Conservation (phyloP, 164 flowering plant genomes). For the Warburgia ugandensis region DNA sequence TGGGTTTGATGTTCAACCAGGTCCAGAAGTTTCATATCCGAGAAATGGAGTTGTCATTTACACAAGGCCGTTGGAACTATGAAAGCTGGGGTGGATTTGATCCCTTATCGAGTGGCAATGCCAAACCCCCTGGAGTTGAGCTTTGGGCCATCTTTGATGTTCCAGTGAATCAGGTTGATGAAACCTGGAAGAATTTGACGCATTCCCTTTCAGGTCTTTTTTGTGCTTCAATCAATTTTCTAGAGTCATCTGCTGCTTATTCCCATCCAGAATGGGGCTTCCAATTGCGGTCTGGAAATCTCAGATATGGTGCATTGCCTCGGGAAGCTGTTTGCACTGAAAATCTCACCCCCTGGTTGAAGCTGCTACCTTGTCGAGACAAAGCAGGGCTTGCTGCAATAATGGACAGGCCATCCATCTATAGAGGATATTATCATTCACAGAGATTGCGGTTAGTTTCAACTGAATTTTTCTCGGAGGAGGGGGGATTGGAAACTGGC, state of each 20-base stretch:
- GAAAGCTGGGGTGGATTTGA: slow-evolving; percentile 95
- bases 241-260: slow-evolving; percentile 75
- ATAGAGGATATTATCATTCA: slow-evolving; percentile 88
- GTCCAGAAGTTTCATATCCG: slow-evolving; percentile 65
- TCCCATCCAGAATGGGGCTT: slow-evolving; percentile 72
- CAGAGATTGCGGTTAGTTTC: slow-evolving; percentile 65
- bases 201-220: slow-evolving; percentile 94
- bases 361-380: slow-evolving; percentile 96
- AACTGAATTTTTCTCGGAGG: slow-evolving; percentile 29
- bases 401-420: slow-evolving; percentile 85
- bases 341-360: slow-evolving; percentile 96
- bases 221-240: slow-evolving; percentile 91
- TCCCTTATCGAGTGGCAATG: slow-evolving; percentile 70
- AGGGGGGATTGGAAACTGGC: slow-evolving; percentile 27
- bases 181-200: slow-evolving; percentile 82
- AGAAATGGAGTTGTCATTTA: slow-evolving; percentile 94
- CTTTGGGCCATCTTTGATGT: slow-evolving; percentile 94
- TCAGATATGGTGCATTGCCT: slow-evolving; percentile 90
- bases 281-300: slow-evolving; percentile 33
- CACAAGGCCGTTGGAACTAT: slow-evolving; percentile 98
- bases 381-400: slow-evolving; percentile 86
- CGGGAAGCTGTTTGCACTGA: slow-evolving; percentile 99
- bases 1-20: slow-evolving; percentile 32
- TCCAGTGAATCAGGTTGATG: slow-evolving; percentile 67
- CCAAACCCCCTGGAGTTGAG: slow-evolving; percentile 98